Base-by-base conservation (phyloP, 2,329 filamentous ascomycete genomes). In the Exophiala spinifera region DNA sequence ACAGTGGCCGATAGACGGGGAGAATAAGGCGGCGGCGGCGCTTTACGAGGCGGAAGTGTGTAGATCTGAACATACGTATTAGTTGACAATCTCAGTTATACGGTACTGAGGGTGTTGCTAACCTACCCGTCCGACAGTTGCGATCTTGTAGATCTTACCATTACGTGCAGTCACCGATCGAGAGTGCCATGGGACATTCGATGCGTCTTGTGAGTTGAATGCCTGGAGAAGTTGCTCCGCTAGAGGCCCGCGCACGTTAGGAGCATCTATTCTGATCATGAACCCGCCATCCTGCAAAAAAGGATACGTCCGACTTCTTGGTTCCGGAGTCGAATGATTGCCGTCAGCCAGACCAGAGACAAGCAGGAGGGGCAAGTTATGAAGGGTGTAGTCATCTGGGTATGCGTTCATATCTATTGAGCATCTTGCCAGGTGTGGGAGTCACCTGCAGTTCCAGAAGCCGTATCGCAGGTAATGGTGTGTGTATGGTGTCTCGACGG, bases 351-450 rank as follows among this genome's bases (percentile, higher is more conserved):
- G 79, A 11, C 92, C 94, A 34, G 90, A 90, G 31, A 95, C 81
- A 44, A 95, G 77, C 57, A 97, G 74, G 53, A 96, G 80, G 33
- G 92, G 92, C 65, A 95, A 80, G 73, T 94, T 95, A 73, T 94
- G 91, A 69, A 86, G 83, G 70, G 95, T 78, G 75, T 91, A 95
- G 71, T 86, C 87, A 61, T 70, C 64, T 20, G 74, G 74, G 60
- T 74, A 77, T 57, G 70, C 72, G 63, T 76, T 73, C 74, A 76
- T 76, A 65, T 49, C 43, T 23, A 33, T 25, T 34, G 25, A 49
- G 49, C 57, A 60, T 60, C 43, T 43, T 57, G 56, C 14, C 34
- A 15, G 34, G 4, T 10, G 13, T 37, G 11, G 25, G 13, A 37
- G 34, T 19, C 14, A 6, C 34, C 14, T 15, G 34, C 34, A 37